Evolutionary conservation across 805 yeast genomes (phyloP).

Genomic region (Nakazawaea populi): DNA sequence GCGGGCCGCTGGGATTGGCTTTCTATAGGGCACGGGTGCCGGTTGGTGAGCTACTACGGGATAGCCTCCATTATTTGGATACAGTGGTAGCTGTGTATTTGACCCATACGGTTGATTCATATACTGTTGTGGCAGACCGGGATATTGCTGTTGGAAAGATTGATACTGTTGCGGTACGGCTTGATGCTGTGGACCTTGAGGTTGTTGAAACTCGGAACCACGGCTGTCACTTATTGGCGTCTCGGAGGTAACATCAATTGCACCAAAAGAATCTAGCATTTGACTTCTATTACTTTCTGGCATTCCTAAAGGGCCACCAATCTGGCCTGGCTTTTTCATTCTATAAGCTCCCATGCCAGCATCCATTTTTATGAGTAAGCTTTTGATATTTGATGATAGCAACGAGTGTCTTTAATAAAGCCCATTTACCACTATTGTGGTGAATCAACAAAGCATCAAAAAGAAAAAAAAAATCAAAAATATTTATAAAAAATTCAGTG

Average conservation of each 20-base stretch:
- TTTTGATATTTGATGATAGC: too few relatives aligned
- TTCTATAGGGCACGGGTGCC: not conserved
- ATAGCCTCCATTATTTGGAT: conserved; percentile 10
- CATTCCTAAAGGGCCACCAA: conserved; percentile 16
- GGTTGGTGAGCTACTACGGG: conserved; percentile 6
- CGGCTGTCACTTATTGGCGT: conserved; percentile 21
- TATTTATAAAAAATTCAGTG: too few relatives aligned
- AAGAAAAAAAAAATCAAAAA: too few relatives aligned
- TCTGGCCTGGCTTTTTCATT: conserved; percentile 13
- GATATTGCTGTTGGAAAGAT: conserved; percentile 12
- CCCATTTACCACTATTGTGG: not conserved
- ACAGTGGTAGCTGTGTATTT: conserved; percentile 14
- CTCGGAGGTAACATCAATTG: conserved; percentile 39
- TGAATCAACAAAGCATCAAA: too few relatives aligned
- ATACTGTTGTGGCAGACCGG: too few relatives aligned
- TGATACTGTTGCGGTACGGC: conserved; percentile 15
- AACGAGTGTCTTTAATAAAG: not conserved
- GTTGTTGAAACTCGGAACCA: not conserved
- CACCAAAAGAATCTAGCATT: conserved; percentile 34
- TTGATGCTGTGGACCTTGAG: conserved; percentile 9
- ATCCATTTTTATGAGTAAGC: conserved; percentile 19
- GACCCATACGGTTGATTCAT: not conserved
- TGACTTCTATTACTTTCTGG: conserved; percentile 26
- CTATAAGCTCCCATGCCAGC: conserved; percentile 23
- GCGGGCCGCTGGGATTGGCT: conserved; percentile 15